phyloP scores from a whole-genome alignment of 371 early-diverging fungal genomes.

The Umbelopsis sp. region DNA sequence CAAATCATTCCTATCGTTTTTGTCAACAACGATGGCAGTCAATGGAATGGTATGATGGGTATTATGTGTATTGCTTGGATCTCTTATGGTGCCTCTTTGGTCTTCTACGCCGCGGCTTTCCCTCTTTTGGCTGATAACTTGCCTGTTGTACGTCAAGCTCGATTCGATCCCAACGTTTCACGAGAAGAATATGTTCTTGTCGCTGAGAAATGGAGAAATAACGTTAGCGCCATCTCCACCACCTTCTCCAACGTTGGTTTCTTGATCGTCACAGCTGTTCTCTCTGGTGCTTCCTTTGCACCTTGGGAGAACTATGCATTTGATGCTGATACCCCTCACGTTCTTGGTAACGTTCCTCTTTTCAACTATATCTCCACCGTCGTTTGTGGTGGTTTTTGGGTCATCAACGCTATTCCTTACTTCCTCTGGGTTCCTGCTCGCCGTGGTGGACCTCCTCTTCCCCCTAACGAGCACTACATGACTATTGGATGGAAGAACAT shows the following conservation, averaged over 20 bases:
- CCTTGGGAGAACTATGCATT: constrained; percentile 38
- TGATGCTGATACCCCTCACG: constrained; percentile 25
- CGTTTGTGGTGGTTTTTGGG: constrained; percentile 51
- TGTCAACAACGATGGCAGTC: constrained; percentile 42
- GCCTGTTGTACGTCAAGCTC: constrained; percentile 48
- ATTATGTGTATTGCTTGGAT: constrained; percentile 44
- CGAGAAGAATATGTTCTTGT: constrained; percentile 29
- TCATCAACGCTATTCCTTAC: constrained; percentile 49
- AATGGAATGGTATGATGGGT: constrained; percentile 53
- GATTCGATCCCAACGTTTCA: constrained; percentile 33
- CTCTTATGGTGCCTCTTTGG: constrained; percentile 51
- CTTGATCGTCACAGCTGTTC: constrained; percentile 43
- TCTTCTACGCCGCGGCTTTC: constrained; percentile 55
- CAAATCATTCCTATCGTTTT: constrained; percentile 49
- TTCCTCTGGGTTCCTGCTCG: constrained; percentile 43
- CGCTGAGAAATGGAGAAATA: constrained; percentile 49
- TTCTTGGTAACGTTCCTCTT: constrained; percentile 45
- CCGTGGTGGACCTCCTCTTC: constrained; percentile 45
- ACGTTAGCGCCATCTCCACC: constrained; percentile 55
- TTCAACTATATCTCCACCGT: constrained; percentile 49
- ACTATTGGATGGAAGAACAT: constrained; percentile 56
- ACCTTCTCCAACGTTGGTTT: constrained; percentile 53
- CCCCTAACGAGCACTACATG: constrained; percentile 33
- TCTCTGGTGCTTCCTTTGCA: constrained; percentile 45
- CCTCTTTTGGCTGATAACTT: constrained; percentile 52